Conservation (phyloP, 371 early-diverging fungal genomes). For the Coemansia sp. region DNA sequence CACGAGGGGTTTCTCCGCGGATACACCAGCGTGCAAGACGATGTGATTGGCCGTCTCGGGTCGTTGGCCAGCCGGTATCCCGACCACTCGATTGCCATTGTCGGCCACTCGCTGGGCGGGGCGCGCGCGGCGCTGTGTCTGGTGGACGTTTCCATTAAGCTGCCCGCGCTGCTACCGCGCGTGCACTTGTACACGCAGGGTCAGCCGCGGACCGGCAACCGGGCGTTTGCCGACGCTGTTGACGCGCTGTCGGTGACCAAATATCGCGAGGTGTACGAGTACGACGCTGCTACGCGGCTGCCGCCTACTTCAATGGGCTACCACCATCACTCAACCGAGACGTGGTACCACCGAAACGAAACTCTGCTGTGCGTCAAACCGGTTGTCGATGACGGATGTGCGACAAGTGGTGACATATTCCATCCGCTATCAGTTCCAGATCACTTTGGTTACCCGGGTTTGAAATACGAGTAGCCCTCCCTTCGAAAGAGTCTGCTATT, state of each 20-base stretch:
- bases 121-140: slow-evolving; percentile 31
- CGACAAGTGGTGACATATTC: slow-evolving; percentile 2
- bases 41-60: slow-evolving; percentile 16
- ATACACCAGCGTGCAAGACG: slow-evolving; percentile 20
- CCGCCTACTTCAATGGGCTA: slow-evolving; percentile 21
- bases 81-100: slow-evolving; percentile 16
- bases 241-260: slow-evolving; percentile 9
- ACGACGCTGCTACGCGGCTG: slow-evolving; percentile 29
- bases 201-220: slow-evolving; percentile 23
- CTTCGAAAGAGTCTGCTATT: too few species aligned
- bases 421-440: slow-evolving; percentile 17
- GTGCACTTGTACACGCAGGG: slow-evolving; percentile 35
- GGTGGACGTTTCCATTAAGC: slow-evolving; percentile 13
- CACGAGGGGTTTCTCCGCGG: slow-evolving; percentile 43
- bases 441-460: slow-evolving; percentile 30
- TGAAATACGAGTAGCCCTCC: slow-evolving; percentile 13
- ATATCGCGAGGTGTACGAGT: slow-evolving; percentile 22
- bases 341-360: slow-evolving; percentile 30
- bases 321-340: slow-evolving; percentile 25
- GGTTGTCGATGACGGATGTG: slow-evolving; percentile 15
- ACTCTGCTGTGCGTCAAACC: slow-evolving; percentile 21
- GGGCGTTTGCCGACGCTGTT: slow-evolving; percentile 21
- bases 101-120: slow-evolving; percentile 42
- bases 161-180: slow-evolving; percentile 11
- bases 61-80: slow-evolving; percentile 18